Percentiles rank a stretch among this genome's conserved stretches.
phyloP scores from a whole-genome alignment of 768 basidiomycete species.

The Rhizopogon vinicolor region DNA sequence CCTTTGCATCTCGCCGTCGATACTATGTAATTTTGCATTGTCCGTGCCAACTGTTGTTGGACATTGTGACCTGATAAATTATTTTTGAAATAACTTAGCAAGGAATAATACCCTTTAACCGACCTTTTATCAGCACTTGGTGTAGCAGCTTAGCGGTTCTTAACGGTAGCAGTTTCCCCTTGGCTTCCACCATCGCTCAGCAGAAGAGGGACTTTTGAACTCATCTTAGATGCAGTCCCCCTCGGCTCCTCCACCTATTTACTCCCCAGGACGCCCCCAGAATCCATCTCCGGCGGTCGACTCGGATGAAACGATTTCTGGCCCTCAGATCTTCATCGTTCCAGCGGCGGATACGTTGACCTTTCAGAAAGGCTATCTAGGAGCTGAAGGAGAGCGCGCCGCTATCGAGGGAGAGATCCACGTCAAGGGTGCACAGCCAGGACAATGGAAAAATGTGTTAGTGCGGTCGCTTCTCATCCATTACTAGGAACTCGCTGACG shows the following conservation, averaged over 20 bases:
- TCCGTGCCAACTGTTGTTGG: background rate
- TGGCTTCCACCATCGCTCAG: background rate
- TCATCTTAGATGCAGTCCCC: constrained; percentile 30
- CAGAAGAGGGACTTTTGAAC: background rate
- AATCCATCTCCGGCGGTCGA: constrained; percentile 10
- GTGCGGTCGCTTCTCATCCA: constrained; percentile 27
- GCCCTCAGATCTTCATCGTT: constrained; percentile 68
- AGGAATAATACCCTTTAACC: background rate
- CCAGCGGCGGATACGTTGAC: constrained; percentile 65
- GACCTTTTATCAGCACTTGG: background rate
- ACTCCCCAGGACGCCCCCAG: constrained; percentile 45
- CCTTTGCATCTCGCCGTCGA: background rate
- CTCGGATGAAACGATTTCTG: constrained; percentile 10
- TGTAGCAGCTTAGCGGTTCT: background rate
- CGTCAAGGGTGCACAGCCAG: constrained; percentile 62
- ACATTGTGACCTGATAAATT: background rate
- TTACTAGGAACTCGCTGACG: constrained; percentile 10
- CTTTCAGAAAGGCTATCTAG: constrained; percentile 85
- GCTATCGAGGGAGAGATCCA: constrained; percentile 87
- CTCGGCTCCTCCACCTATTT: constrained; percentile 51
- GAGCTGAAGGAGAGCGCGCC: constrained; percentile 77
- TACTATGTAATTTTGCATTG: background rate
- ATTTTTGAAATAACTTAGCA: background rate
- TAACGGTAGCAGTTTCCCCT: too few relatives aligned
- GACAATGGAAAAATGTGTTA: constrained; percentile 67